Conservation (phyloP, 2,329 filamentous ascomycete genomes). For the Colletotrichum theobromicola region DNA sequence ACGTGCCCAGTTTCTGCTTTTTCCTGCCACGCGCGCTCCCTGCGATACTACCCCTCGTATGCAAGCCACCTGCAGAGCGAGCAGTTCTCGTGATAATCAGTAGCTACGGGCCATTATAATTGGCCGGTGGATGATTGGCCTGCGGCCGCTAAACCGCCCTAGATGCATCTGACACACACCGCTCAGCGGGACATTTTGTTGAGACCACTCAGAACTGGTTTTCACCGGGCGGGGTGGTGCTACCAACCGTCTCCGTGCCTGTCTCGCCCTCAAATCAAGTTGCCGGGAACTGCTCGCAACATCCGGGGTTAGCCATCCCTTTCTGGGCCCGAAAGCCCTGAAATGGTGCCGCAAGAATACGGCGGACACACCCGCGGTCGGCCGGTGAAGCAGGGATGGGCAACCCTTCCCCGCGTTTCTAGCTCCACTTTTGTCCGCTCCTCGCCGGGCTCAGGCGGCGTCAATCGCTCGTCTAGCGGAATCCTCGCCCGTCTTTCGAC, state of each 20-base stretch:
- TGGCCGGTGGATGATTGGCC: not conserved
- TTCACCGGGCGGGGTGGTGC: not conserved
- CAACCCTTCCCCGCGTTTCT: constrained; percentile 1
- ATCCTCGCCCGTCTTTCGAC: not conserved
- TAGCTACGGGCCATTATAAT: not conserved
- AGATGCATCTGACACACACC: constrained; percentile 23
- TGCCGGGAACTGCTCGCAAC: not conserved
- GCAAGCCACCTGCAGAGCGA: constrained; percentile 22
- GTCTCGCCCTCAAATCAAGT: not conserved
- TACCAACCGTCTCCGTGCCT: not conserved
- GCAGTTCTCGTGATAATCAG: constrained; percentile 12
- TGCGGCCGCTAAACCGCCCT: constrained; percentile 16
- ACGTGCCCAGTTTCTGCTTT: constrained; percentile 13
- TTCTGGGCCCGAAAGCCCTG: not conserved
- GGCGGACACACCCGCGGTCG: not conserved
- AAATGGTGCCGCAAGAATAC: not conserved
- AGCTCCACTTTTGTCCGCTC: not conserved
- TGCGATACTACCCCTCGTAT: constrained; percentile 11
- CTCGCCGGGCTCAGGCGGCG: not conserved
- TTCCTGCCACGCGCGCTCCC: constrained; percentile 7
- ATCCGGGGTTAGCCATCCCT: not conserved
- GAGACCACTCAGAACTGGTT: constrained; percentile 7
- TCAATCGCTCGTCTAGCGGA: not conserved
- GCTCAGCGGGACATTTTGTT: constrained; percentile 17
- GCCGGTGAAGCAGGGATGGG: not conserved